These are phyloP conservation scores for Fusarium decemcellulare DNA, from an alignment of 2,329 filamentous ascomycete genomes.

Conservation along the genomic window DNA sequence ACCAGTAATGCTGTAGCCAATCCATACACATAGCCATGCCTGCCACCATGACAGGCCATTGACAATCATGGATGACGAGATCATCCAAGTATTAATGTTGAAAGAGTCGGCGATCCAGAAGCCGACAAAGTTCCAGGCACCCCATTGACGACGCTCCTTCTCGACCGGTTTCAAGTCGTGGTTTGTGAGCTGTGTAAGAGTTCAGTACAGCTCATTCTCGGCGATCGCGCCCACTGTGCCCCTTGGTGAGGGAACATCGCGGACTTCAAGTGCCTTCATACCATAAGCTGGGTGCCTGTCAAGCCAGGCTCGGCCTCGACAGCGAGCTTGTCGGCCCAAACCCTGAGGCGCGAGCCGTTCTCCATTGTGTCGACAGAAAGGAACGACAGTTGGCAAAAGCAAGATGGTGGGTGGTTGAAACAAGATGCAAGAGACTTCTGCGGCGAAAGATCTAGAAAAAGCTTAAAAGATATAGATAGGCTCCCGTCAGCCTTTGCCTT, in stretches of 20 bases:
- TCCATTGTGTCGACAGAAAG: slow-evolving; percentile 38
- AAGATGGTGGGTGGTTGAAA: neutral
- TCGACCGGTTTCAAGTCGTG: slow-evolving; percentile 87
- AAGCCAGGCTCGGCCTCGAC: slow-evolving; percentile 84
- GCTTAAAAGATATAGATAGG: slow-evolving; percentile 17
- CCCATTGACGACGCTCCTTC: slow-evolving; percentile 85
- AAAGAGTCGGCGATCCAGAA: slow-evolving; percentile 91
- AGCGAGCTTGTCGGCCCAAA: slow-evolving; percentile 72
- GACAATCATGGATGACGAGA: slow-evolving; percentile 85
- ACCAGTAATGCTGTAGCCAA: slow-evolving; percentile 85
- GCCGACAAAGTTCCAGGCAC: slow-evolving; percentile 87
- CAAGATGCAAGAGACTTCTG: neutral
- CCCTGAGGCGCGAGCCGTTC: slow-evolving; percentile 55
- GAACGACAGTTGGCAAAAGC: neutral
- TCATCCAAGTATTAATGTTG: slow-evolving; percentile 97
- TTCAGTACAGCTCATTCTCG: slow-evolving; percentile 31
- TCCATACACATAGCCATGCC: slow-evolving; percentile 89
- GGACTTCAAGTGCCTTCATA: slow-evolving; percentile 49
- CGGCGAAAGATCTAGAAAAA: slow-evolving; percentile 13
- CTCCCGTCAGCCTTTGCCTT: neutral
- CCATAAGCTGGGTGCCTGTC: slow-evolving; percentile 84
- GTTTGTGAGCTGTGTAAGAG: slow-evolving; percentile 76
- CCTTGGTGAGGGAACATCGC: neutral
- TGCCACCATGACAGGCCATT: slow-evolving; percentile 91
- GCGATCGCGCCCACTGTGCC: slow-evolving; percentile 8